Conservation (phyloP, 1,284 basidiomycete genomes). For the Dichomitus squalens region DNA sequence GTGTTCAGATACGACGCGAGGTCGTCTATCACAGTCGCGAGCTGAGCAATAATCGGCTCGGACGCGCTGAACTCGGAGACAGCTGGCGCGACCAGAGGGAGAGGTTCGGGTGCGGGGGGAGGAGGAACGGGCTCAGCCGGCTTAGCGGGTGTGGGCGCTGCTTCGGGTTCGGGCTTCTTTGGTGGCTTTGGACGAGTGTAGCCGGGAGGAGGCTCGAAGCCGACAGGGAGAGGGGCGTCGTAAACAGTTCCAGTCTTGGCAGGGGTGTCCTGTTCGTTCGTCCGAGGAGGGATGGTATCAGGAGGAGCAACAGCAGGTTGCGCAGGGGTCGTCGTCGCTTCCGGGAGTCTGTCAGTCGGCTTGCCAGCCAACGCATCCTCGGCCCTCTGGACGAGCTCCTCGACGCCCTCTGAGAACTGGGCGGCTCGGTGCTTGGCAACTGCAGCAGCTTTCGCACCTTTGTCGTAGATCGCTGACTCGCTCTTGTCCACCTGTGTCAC, state of each 20-base stretch:
- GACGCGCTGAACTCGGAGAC: conserved; percentile 74
- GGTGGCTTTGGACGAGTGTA: conserved; percentile 62
- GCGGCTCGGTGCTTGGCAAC: conserved; percentile 50
- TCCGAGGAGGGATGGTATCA: conserved; percentile 28
- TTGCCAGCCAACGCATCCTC: conserved; percentile 66
- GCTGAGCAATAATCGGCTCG: conserved; percentile 90
- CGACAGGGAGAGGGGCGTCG: conserved; percentile 77
- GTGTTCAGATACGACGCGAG: conserved; percentile 83
- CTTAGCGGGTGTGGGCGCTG: conserved; percentile 32
- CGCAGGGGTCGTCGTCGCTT: conserved; percentile 36
- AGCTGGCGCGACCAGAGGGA: conserved; percentile 84
- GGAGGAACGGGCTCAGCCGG: conserved; percentile 26
- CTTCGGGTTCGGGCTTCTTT: conserved; percentile 14
- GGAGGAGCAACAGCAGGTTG: conserved; percentile 35
- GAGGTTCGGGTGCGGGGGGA: conserved; percentile 41
- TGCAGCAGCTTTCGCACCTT: conserved; percentile 43
- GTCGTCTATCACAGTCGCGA: conserved; percentile 93
- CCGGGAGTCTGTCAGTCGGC: conserved; percentile 33
- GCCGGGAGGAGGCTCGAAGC: conserved; percentile 90
- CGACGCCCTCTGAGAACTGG: conserved; percentile 62
- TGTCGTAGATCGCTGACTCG: conserved; percentile 41
- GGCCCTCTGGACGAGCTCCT: conserved; percentile 66
- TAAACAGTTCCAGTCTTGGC: conserved; percentile 52
- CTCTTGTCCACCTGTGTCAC: conserved; percentile 53
- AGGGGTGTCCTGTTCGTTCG: conserved; percentile 11